A percentile compares a stretch with the other conserved stretches of the same genome.
phyloP scores from a whole-genome alignment of 495 filamentous ascomycete genomes.

The Neurospora sp. region DNA sequence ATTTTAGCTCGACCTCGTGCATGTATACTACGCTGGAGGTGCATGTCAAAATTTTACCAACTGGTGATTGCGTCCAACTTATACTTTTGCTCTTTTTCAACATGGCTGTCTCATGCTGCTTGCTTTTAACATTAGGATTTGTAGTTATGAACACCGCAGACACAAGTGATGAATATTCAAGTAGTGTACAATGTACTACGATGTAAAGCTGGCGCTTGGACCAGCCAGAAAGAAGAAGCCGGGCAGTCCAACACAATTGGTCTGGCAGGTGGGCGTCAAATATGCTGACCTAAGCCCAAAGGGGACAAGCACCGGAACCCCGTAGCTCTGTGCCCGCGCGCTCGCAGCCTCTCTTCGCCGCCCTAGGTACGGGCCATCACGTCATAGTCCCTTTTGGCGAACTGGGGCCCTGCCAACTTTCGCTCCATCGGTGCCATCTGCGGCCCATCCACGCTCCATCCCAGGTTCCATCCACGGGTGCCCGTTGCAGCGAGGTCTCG shows the following conservation, averaged over 20 bases:
- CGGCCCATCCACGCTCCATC: not conserved
- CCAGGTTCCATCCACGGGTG: not conserved
- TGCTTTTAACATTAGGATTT: too few species aligned
- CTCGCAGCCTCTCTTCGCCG: constrained; percentile 4
- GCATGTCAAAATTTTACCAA: not conserved
- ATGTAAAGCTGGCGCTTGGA: not conserved
- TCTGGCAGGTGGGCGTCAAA: not conserved
- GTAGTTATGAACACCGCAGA: too few species aligned
- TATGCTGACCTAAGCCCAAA: not conserved
- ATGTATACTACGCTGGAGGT: not conserved
- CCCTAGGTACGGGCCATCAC: constrained; percentile 9
- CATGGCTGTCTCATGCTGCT: too few species aligned
- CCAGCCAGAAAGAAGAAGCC: not conserved
- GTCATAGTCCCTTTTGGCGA: constrained; percentile 21
- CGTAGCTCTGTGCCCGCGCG: not conserved
- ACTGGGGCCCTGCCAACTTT: constrained; percentile 18
- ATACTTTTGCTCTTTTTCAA: not conserved
- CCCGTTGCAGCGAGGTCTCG: not conserved
- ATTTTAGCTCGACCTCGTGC: not conserved
- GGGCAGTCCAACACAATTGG: not conserved
- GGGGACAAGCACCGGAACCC: not conserved
- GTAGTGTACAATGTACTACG: too few species aligned
- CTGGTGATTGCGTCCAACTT: not conserved
- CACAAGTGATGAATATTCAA: too few species aligned
- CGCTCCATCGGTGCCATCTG: not conserved